These are phyloP conservation scores for Dujonia santamariae DNA, from an alignment of 1,139 yeast genomes.

Conservation along the genomic window DNA sequence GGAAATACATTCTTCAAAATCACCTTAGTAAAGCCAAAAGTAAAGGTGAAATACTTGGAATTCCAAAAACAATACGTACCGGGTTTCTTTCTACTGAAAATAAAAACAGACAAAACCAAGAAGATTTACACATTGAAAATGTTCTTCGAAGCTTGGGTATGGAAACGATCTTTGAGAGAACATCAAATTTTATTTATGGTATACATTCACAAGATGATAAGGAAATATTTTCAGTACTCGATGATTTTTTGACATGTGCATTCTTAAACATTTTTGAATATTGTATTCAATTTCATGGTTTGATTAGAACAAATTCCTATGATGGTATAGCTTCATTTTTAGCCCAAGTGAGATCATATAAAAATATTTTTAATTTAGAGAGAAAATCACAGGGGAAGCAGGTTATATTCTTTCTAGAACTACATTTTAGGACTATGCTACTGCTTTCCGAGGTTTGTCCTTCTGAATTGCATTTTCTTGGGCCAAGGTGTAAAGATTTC, in stretches of 20 bases:
- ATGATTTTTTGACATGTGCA: slow-evolving; percentile 4
- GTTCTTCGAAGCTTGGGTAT: slow-evolving; percentile 1
- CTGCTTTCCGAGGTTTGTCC: slow-evolving; percentile 2
- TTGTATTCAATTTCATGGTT: slow-evolving; percentile 4
- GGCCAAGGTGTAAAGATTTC: slow-evolving; percentile 3
- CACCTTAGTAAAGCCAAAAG: neutral
- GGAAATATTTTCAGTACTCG: neutral
- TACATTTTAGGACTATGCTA: slow-evolving; percentile 3
- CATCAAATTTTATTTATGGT: neutral
- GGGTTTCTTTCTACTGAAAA: neutral
- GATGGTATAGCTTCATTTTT: slow-evolving; percentile 1
- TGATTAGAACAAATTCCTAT: slow-evolving; percentile 1
- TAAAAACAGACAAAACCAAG: neutral
- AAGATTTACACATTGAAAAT: slow-evolving; percentile 4
- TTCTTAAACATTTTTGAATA: slow-evolving; percentile 6
- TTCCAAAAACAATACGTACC: slow-evolving; percentile 1
- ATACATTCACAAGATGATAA: slow-evolving; percentile 1
- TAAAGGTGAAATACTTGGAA: neutral
- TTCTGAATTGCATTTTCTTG: neutral
- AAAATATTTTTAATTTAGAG: neutral
- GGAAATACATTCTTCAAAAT: slow-evolving; percentile 3
- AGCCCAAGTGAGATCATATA: slow-evolving; percentile 2
- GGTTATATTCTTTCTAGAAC: slow-evolving; percentile 2
- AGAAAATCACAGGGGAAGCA: neutral
- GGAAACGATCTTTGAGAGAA: slow-evolving; percentile 4